Conservation (phyloP, 257 asterid species). For the Solanum verrucosum region DNA sequence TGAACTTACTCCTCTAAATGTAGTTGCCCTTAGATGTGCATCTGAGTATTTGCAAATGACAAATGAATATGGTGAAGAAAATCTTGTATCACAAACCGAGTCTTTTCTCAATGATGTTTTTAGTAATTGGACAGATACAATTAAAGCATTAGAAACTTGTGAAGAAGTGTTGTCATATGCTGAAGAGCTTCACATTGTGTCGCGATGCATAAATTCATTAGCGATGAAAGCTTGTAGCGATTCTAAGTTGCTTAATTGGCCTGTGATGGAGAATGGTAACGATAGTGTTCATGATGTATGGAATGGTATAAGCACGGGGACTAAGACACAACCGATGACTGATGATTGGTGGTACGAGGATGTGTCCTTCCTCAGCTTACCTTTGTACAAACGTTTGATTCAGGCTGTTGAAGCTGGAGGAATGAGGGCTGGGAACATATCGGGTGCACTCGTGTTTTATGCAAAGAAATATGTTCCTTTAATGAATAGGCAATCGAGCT, state of each 20-base stretch:
- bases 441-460: constrained; percentile 59
- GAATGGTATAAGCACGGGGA: constrained; percentile 49
- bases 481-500: constrained; percentile 70
- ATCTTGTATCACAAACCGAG: constrained; percentile 60
- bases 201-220: constrained; percentile 72
- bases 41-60: constrained; percentile 77
- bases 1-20: constrained; percentile 65
- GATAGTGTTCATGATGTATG: constrained; percentile 24
- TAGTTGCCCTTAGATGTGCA: constrained; percentile 71
- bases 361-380: constrained; percentile 62
- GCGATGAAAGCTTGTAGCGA: constrained; percentile 72
- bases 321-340: constrained; percentile 2
- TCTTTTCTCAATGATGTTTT: constrained; percentile 50
- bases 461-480: constrained; percentile 73
- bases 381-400: constrained; percentile 55
- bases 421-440: constrained; percentile 51
- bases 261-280: constrained; percentile 26
- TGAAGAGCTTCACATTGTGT: constrained; percentile 63
- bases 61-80: constrained; percentile 76
- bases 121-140: constrained; percentile 66
- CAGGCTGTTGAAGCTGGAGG: constrained; percentile 65
- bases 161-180: constrained; percentile 62
- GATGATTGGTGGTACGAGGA: constrained; percentile 96
- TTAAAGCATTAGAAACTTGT: constrained; percentile 74
- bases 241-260: constrained; percentile 49